Evolutionary conservation across 352 stramenopile genomes (phyloP), one percentile per base, ranked within the genome.

Genomic region (Stephanocyclus meneghinianus): DNA sequence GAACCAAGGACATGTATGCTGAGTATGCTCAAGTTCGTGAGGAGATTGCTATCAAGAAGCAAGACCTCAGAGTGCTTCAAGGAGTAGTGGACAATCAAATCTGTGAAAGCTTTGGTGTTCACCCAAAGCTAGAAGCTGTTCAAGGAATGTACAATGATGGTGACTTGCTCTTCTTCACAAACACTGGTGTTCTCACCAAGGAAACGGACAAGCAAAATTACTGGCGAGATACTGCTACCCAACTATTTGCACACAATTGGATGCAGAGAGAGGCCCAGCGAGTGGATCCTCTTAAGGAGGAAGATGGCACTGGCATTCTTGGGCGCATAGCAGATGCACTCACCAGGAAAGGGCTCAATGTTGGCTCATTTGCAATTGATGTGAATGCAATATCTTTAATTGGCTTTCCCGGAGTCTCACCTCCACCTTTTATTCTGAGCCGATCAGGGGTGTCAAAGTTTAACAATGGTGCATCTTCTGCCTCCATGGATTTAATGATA

Each of bases 111-210:
- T 94, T 94, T 83, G 90, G 84, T 40, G 48, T 94, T 3, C 87
- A 93, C 71, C 74, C 70, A 2, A 60, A 68, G 30, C 71, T 93
- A 11, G 2, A 30, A 30, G 51, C 62, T 51, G 50, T 74, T 21
- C 16, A 88, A 59, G 29, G 64, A 45, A 55, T 92, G 62, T 94
- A 89, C 81, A 87, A 92, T 42, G 75, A 87, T 26, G 76, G 76
- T 32, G 83, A 94, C 56, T 73, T 84, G 26, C 35, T 80, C 0
- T 90, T 84, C 85, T 82, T 86, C 42, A 80, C 88, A 16, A 94
- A 94, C 59, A 83, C 86, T 72, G 90, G 90, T 32, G 65, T 84
- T 48, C 70, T 94, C n/a, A 80, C 84, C 10, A 86, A 91, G 60
- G 72, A 79, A 18, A 75, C 87, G 0, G 51, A 80, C 42, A 86